Base-by-base conservation (phyloP, 345 rosid genomes). In the Fremontodendron californicum region DNA sequence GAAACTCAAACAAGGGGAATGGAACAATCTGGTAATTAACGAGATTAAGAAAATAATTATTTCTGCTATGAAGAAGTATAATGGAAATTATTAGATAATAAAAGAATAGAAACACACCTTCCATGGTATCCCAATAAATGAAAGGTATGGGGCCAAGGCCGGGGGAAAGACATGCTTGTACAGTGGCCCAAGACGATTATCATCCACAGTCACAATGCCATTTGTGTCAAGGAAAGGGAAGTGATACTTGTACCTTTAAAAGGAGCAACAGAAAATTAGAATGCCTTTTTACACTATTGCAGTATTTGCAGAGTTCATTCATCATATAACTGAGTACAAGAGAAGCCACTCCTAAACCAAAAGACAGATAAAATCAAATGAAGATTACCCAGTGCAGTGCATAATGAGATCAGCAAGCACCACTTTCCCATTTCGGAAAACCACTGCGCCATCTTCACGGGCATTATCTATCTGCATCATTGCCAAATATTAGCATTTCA, bases 101-200 rank as follows among this genome's bases (percentile, higher is more conserved):
- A 43, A 9, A 78, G 49, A 69, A 60, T 46, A 10, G 76, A 61
- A 74, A 62, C 19, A 66, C 72, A 92, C 98, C 93, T 84, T 86
- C 92, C 87, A 86, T 12, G 98, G 91, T 81, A 93, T 75, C 45
- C 98, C 98, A 18, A 93, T 79, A 81, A 95, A 91, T n/a, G 99
- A 91, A 75, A 95, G 92, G 84, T 85, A 76, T 0, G 97, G 98
- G 6, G 98, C 92, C 37, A 87, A 83, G 19, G 35, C 77, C 7
- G 98, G 96, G 23, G 94, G 93, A 75, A 95, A 91, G 35, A 93
- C 81, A 1, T 95, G 90, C 87, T 91, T 84, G 85, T 93, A 95
- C 23, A 93, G 75, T 54, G 99, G 97, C 0, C 89, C 96, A 0
- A 93, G 93, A 58, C 96, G 84, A 71, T 90, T 93, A 69, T 91